Evolutionary conservation across 305 asterid genomes (phyloP).

Genomic region (Fraxinus nigra): DNA sequence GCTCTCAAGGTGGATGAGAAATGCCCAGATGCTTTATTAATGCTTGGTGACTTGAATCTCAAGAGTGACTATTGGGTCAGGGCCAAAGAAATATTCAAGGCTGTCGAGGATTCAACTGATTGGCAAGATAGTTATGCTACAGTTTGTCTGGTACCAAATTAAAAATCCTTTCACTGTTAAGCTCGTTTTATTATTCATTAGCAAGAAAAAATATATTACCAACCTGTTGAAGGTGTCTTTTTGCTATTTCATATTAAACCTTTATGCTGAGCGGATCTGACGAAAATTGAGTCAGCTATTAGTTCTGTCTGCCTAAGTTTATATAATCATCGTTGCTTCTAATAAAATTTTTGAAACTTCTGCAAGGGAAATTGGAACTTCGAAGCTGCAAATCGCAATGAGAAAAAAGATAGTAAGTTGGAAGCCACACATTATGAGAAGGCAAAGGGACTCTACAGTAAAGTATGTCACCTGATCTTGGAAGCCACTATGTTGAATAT

Average conservation of each 20-base stretch:
- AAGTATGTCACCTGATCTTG: constrained; percentile 44
- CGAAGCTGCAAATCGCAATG: constrained; percentile 90
- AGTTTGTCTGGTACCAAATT: constrained; percentile 73
- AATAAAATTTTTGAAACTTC: constrained; percentile 16
- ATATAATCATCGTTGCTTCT: constrained; percentile 12
- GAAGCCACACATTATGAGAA: constrained; percentile 95
- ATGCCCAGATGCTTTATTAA: constrained; percentile 80
- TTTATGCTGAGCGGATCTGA: not conserved
- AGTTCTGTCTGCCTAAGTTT: constrained; percentile 6
- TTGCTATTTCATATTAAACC: not conserved
- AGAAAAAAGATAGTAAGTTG: constrained; percentile 84
- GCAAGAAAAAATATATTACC: constrained; percentile 4
- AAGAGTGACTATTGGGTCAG: constrained; percentile 98
- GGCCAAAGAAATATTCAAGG: constrained; percentile 88
- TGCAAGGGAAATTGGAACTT: constrained; percentile 94
- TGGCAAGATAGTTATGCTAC: constrained; percentile 88
- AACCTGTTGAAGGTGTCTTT: constrained; percentile 7
- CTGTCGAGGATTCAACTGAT: constrained; percentile 67
- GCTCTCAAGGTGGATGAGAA: constrained; percentile 86
- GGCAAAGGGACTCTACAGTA: constrained; percentile 91
- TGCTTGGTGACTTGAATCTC: constrained; percentile 97
- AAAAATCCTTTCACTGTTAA: constrained; percentile 14
- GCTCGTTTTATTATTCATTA: constrained; percentile 5
- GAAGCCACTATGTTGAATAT: constrained; percentile 2
- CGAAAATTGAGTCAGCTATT: not conserved